A percentile compares a stretch with the other conserved stretches of the same genome.
Conservation (phyloP, 805 yeast species). For the Lipomyces yamanashiensis region DNA sequence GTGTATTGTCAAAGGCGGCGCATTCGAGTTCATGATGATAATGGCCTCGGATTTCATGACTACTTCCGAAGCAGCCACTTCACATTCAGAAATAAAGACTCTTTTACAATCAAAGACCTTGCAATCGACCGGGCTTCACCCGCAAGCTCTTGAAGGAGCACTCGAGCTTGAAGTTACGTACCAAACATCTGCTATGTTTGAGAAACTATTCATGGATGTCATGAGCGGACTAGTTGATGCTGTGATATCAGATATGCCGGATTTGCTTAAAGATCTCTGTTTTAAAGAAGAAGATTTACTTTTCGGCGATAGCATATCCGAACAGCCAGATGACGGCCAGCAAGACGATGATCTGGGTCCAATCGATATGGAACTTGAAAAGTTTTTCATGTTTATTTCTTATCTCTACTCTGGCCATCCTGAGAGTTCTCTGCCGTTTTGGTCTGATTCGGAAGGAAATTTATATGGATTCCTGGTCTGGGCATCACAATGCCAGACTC, state of each 20-base stretch:
- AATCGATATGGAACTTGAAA: constrained; percentile 71
- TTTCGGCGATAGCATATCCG: constrained; percentile 37
- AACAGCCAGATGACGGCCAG: constrained; percentile 52
- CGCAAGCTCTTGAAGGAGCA: background rate
- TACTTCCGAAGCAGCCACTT: constrained; percentile 18
- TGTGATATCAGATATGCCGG: constrained; percentile 46
- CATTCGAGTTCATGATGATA: constrained; percentile 47
- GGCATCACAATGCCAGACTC: constrained; percentile 77
- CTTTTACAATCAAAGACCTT: constrained; percentile 25
- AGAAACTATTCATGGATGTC: constrained; percentile 25
- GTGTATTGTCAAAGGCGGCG: constrained; percentile 46
- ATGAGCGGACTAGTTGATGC: constrained; percentile 41
- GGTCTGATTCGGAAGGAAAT: constrained; percentile 69
- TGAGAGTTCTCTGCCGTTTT: constrained; percentile 59
- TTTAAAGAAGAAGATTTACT: constrained; percentile 47
- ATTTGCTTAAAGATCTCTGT: constrained; percentile 48
- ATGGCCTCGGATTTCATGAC: constrained; percentile 44
- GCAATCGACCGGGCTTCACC: background rate
- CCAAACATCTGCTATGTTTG: constrained; percentile 7
- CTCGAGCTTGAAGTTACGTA: constrained; percentile 13
- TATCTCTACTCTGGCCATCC: constrained; percentile 69
- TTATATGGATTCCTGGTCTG: constrained; percentile 82
- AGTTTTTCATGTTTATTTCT: constrained; percentile 77
- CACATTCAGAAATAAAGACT: constrained; percentile 39
- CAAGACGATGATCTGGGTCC: constrained; percentile 22